Evolutionary conservation across 257 asterid species (phyloP).

Genomic region (Solanum bukasovii): DNA sequence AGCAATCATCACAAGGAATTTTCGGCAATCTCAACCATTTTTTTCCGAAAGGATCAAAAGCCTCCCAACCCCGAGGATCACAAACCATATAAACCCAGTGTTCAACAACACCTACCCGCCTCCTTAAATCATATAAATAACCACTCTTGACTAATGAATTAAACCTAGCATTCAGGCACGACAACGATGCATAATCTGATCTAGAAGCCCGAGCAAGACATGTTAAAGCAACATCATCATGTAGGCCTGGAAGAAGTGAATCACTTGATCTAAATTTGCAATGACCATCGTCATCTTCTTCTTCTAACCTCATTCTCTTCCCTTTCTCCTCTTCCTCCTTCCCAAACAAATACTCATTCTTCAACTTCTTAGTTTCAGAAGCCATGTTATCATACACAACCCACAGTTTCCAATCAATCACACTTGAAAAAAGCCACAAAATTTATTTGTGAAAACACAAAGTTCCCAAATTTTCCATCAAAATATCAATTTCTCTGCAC

Average conservation of each 20-base stretch:
- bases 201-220: neutral
- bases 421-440: neutral
- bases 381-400: neutral
- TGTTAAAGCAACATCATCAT: neutral
- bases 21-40: conserved; percentile 75
- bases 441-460: neutral
- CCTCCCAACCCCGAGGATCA: conserved; percentile 96
- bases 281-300: neutral
- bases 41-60: conserved; percentile 59
- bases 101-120: conserved; percentile 54
- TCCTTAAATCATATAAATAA: conserved; percentile 58
- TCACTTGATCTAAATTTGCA: neutral
- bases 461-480: neutral
- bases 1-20: conserved; percentile 83
- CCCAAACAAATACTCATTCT: neutral
- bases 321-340: neutral
- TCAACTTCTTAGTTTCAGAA: neutral
- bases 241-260: conserved; percentile 1
- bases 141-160: conserved; percentile 49
- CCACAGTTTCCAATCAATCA: neutral
- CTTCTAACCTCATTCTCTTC: neutral
- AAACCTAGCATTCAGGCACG: conserved; percentile 46
- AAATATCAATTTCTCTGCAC: neutral
- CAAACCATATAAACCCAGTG: conserved; percentile 91
- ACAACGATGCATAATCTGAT: conserved; percentile 37